Conservation (phyloP, 192 early-diverging fungal genomes). For the Thoreauomyces humboldtii region DNA sequence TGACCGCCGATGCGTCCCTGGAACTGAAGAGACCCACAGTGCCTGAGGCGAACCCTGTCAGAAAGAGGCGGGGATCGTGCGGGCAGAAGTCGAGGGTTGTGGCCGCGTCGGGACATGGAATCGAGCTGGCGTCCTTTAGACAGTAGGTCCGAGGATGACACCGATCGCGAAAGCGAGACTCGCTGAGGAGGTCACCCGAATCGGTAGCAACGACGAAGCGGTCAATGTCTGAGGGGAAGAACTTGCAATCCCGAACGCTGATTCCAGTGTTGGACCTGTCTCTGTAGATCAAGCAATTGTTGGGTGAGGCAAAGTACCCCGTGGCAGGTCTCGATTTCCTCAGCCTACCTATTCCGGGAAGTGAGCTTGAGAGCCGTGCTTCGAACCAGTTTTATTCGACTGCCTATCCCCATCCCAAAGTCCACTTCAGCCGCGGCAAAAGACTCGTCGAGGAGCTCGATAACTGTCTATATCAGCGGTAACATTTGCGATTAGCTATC, state of each 20-base stretch:
- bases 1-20: slow-evolving; percentile 2
- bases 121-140: not conserved
- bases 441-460: slow-evolving; percentile 23
- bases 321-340: too few species aligned
- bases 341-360: slow-evolving; percentile 5
- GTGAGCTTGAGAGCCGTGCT: slow-evolving; percentile 21
- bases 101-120: not conserved
- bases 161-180: slow-evolving; percentile 33
- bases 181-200: slow-evolving; percentile 26
- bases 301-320: too few species aligned
- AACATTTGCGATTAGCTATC: too few species aligned
- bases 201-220: slow-evolving; percentile 33
- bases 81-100: slow-evolving; percentile 29
- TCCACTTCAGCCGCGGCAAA: slow-evolving; percentile 28
- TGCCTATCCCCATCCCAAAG: slow-evolving; percentile 42
- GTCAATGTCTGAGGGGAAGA: slow-evolving; percentile 13
- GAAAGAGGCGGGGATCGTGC: slow-evolving; percentile 25
- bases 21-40: slow-evolving; percentile 32
- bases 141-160: slow-evolving; percentile 14
- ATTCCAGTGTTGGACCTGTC: not conserved
- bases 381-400: slow-evolving; percentile 29
- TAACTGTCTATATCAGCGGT: slow-evolving; percentile 17
- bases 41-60: slow-evolving; percentile 45
- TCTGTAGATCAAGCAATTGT: not conserved
- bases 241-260: slow-evolving; percentile 13